Percentiles rank a stretch among this genome's conserved stretches.
Evolutionary conservation across 139 green algal species (phyloP).

Genomic region (Coelastrella sp.): DNA sequence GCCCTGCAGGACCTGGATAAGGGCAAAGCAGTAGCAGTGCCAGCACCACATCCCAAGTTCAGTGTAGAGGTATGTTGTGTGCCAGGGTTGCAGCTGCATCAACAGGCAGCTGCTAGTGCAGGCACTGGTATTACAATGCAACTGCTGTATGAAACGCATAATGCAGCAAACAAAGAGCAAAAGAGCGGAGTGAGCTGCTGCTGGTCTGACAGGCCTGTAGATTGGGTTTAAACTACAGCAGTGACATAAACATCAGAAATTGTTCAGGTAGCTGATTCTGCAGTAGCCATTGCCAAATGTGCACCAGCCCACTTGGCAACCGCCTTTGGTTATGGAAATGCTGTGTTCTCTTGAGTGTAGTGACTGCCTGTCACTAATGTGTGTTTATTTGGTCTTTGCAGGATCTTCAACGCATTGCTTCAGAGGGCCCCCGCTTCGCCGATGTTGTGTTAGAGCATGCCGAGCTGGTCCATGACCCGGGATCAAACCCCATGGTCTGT

Average conservation of each 20-base stretch:
- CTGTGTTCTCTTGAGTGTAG: not conserved
- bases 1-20: constrained; percentile 47
- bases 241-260: too few species aligned
- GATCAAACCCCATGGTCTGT: not conserved
- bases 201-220: too few species aligned
- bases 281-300: too few species aligned
- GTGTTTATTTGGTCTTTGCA: too few species aligned
- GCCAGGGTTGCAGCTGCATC: not conserved
- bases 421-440: constrained; percentile 34
- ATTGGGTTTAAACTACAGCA: too few species aligned
- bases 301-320: too few species aligned
- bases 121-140: not conserved
- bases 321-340: too few species aligned
- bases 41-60: constrained; percentile 71
- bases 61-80: constrained; percentile 46
- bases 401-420: constrained; percentile 53
- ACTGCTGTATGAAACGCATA: not conserved
- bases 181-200: too few species aligned
- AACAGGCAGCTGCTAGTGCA: not conserved
- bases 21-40: constrained; percentile 49
- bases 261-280: too few species aligned
- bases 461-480: constrained; percentile 41
- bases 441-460: constrained; percentile 69
- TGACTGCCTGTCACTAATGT: not conserved
- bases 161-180: too few species aligned